These are phyloP conservation scores for Paraleonurus japonicus DNA, from an alignment of 257 asterid genomes.

Conservation along the genomic window DNA sequence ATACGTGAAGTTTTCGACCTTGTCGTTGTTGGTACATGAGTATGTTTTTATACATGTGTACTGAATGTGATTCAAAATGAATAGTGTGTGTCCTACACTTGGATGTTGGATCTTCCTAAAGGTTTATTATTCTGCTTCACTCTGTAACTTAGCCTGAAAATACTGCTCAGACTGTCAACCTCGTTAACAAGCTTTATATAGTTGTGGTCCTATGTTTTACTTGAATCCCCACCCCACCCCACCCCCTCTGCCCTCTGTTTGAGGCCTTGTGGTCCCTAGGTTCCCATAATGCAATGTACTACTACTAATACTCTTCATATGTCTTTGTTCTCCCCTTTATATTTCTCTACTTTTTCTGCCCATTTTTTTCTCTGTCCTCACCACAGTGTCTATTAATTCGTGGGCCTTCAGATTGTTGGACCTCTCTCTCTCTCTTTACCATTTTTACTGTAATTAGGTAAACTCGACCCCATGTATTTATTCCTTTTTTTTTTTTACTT, in stretches of 20 bases:
- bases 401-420: slow-evolving; percentile 28
- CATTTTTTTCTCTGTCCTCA: slow-evolving; percentile 28
- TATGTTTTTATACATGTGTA: neutral
- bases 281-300: slow-evolving; percentile 29
- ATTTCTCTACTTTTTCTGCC: slow-evolving; percentile 23
- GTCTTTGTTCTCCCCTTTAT: slow-evolving; percentile 15
- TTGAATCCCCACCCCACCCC: neutral
- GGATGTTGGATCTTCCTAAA: neutral
- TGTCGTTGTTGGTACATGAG: neutral
- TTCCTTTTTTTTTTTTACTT: neutral
- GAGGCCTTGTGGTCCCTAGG: slow-evolving; percentile 43
- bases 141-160: slow-evolving; percentile 4
- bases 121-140: neutral
- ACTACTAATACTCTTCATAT: neutral
- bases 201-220: slow-evolving; percentile 28
- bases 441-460: neutral
- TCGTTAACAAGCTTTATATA: slow-evolving; percentile 28
- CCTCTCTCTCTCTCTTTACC: neutral
- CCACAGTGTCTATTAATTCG: slow-evolving; percentile 28
- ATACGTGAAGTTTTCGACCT: neutral
- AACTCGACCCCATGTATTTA: neutral
- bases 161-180: slow-evolving; percentile 28
- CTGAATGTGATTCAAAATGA: neutral
- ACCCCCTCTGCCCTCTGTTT: slow-evolving; percentile 9
- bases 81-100: neutral